Percentiles rank a stretch among this genome's conserved stretches.
Evolutionary conservation across 441 rosid genomes (phyloP).

Genomic region (Eutrema salsugineum): DNA sequence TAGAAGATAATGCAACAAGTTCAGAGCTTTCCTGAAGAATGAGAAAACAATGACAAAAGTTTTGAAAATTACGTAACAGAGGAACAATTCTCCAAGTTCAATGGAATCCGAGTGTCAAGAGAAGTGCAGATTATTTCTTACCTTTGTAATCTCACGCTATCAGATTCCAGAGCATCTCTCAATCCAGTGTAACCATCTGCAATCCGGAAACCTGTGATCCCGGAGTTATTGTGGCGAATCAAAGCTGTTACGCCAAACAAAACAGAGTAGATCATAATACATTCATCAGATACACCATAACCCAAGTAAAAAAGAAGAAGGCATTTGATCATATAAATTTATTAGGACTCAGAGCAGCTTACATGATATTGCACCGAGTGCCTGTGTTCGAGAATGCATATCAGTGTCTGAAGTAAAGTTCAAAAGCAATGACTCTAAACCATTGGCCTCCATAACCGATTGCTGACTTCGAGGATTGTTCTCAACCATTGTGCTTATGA

Average conservation of each 20-base stretch:
- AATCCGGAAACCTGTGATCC: conserved; percentile 58
- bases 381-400: conserved; percentile 57
- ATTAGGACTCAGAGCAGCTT: conserved; percentile 25
- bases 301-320: not conserved
- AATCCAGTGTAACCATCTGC: conserved; percentile 75
- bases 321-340: not conserved
- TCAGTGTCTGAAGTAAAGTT: conserved; percentile 69
- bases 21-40: conserved; percentile 66
- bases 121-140: conserved; percentile 2
- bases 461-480: conserved; percentile 80
- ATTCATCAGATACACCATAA: not conserved
- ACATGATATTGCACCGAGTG: conserved; percentile 88
- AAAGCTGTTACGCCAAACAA: conserved; percentile 47
- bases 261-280: not conserved
- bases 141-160: conserved; percentile 77
- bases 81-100: not conserved
- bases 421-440: conserved; percentile 58
- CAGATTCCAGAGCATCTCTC: conserved; percentile 68
- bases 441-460: conserved; percentile 82
- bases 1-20: conserved; percentile 68
- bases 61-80: not conserved
- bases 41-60: not conserved
- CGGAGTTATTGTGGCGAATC: conserved; percentile 69
- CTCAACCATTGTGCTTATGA: conserved; percentile 72
- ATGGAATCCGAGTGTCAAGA: not conserved